Evolutionary conservation across 208 protist species (phyloP).

Genomic region (Leishmania tropica): DNA sequence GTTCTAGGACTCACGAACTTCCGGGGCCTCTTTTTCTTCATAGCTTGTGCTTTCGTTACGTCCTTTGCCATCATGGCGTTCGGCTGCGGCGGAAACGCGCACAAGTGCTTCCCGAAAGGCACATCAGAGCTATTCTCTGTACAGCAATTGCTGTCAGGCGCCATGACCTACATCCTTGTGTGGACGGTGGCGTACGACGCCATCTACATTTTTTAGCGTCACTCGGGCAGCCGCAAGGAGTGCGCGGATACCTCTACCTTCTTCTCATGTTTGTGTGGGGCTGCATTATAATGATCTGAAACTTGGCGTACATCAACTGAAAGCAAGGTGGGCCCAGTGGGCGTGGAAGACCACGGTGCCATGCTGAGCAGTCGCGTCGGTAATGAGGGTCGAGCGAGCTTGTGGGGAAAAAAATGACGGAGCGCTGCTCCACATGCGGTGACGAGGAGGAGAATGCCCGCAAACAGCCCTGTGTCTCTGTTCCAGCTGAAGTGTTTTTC

Average conservation of each 20-base stretch:
- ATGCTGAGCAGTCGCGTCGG: not conserved
- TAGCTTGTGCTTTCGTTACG: constrained; percentile 52
- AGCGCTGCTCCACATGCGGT: not conserved
- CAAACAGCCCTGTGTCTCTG: not conserved
- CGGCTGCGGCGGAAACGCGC: constrained; percentile 52
- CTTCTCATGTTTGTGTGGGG: not conserved
- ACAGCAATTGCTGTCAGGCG: constrained; percentile 56
- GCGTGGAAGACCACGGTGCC: not conserved
- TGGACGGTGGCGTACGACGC: constrained; percentile 90
- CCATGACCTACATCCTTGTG: constrained; percentile 83
- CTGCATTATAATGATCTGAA: constrained; percentile 6
- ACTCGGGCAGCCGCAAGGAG: not conserved
- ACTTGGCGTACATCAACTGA: not conserved
- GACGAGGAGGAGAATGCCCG: constrained; percentile 5
- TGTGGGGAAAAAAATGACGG: not conserved
- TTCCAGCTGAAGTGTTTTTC: not conserved
- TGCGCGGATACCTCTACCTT: not conserved
- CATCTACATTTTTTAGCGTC: constrained; percentile 85
- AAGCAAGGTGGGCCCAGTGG: not conserved
- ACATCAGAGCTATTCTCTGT: constrained; percentile 70
- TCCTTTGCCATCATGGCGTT: constrained; percentile 61
- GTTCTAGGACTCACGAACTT: constrained; percentile 78
- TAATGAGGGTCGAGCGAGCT: not conserved
- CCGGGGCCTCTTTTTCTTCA: constrained; percentile 71
- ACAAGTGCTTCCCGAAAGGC: constrained; percentile 81